Evolutionary conservation across 108 stramenopile species (phyloP), one percentile per base, ranked within the genome.

Genomic region (Poteriospumella lacustris): DNA sequence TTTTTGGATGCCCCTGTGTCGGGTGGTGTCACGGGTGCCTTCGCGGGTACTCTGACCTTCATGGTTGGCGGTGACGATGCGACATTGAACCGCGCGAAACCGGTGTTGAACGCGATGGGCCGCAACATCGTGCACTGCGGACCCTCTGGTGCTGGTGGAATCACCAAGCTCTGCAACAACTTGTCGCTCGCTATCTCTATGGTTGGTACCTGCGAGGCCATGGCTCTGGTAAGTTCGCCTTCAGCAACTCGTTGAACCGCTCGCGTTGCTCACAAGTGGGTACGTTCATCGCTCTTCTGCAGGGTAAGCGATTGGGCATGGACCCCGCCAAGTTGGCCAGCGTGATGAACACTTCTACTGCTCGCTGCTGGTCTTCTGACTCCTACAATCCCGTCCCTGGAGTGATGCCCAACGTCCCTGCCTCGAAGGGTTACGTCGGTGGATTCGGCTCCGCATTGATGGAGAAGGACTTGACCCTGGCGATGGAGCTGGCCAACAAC

Each of bases 121-220:
- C 78, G 88, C 39, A 86, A 87, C 58, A 62, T 87, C 9, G 82
- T 93, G 42, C 87, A 85, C 40, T 94, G 93, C 72, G 94, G 94
- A 36, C 89, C 76, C 3, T 81, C 88, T 43, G 94, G 96, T 15
- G 76, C 91, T 5, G 96, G 94, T 42, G 84, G 89, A 24, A 89
- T 86, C 36, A 87, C 90, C 29, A 94, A 96, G 85, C 85, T 96
- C 5, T 94, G 93, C 85, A 96, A 96, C 89, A 96, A 96, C 81
- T 77, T 95, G 29, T 89, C 92, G 1, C 79, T 96, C 36, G 96
- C 92, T 0, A 91, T 94, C 2, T 90, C 90, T 75, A 96, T 96
- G 96, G 58, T 90, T 36, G 96, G 93, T 39, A 91, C 93, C 36
- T 87, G 87, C 38, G 96, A 96, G 68, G 96, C 94, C 39, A 92